Conservation (phyloP, 768 basidiomycete genomes). For the Termitomyces sp. region DNA sequence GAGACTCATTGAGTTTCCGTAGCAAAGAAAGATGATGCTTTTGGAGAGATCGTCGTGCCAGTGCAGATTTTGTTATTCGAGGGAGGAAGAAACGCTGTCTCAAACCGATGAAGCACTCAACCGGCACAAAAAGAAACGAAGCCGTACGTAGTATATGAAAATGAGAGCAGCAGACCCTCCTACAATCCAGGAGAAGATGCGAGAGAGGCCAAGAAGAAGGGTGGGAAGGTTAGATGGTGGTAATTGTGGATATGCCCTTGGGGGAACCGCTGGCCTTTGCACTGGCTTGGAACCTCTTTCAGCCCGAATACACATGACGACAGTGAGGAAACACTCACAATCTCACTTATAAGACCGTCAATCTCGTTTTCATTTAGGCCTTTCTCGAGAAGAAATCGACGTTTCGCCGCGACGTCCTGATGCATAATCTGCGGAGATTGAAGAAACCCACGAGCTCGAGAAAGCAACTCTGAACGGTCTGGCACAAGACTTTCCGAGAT, state of each 20-base stretch:
- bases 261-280: conserved; percentile 51
- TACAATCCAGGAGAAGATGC: conserved; percentile 61
- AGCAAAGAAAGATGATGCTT: conserved; percentile 56
- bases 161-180: conserved; percentile 56
- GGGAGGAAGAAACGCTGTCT: conserved; percentile 64
- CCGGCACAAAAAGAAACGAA: neutral
- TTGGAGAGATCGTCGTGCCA: conserved; percentile 57
- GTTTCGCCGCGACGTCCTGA: conserved; percentile 52
- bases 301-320: neutral
- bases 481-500: neutral
- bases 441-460: conserved; percentile 60
- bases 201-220: conserved; percentile 54
- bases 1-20: conserved; percentile 45
- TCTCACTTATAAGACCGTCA: conserved; percentile 47
- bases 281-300: conserved; percentile 17
- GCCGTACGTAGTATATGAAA: conserved; percentile 62
- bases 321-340: conserved; percentile 32
- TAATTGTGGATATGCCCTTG: conserved; percentile 65
- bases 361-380: conserved; percentile 62
- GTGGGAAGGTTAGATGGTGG: conserved; percentile 66
- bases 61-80: conserved; percentile 48
- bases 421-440: conserved; percentile 56
- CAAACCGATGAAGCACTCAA: neutral
- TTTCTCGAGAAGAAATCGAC: conserved; percentile 63
- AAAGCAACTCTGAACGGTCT: conserved; percentile 38